Conservation (phyloP, 208 protist species). For the Trypanosoma boissoni region DNA sequence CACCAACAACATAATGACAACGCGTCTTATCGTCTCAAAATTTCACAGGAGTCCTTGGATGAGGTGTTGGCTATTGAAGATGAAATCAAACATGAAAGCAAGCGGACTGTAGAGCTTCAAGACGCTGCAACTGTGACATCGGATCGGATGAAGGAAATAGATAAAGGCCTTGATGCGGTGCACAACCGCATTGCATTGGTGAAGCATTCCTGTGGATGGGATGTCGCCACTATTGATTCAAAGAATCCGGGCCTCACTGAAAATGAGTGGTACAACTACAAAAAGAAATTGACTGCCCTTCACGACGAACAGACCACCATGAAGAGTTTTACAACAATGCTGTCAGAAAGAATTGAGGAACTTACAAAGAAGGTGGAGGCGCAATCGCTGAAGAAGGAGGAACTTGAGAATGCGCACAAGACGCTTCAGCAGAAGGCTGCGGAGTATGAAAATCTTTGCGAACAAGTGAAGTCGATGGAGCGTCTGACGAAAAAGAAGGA, state of each 20-base stretch:
- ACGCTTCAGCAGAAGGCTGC: constrained; percentile 36
- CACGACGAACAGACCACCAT: constrained; percentile 51
- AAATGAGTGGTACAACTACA: constrained; percentile 54
- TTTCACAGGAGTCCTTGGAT: constrained; percentile 51
- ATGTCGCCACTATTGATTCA: constrained; percentile 26
- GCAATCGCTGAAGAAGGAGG: constrained; percentile 35
- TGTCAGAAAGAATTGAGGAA: constrained; percentile 48
- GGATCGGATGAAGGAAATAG: constrained; percentile 53
- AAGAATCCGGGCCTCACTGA: constrained; percentile 19
- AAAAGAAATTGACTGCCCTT: constrained; percentile 32
- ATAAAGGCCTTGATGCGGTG: constrained; percentile 50
- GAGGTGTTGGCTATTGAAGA: constrained; percentile 66
- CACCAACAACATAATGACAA: constrained; percentile 16
- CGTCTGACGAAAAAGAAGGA: constrained; percentile 85
- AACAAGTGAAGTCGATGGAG: constrained; percentile 63
- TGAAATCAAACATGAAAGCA: constrained; percentile 66
- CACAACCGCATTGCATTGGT: constrained; percentile 38
- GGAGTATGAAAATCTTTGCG: constrained; percentile 35
- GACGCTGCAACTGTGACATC: constrained; percentile 41
- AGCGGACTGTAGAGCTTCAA: constrained; percentile 55
- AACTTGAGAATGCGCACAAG: constrained; percentile 53
- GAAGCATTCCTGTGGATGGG: constrained; percentile 61
- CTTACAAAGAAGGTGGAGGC: constrained; percentile 40
- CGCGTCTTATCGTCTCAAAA: constrained; percentile 36
- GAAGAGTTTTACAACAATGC: constrained; percentile 34